Evolutionary conservation across 495 filamentous ascomycete genomes (phyloP), one percentile per base, ranked within the genome.

Genomic region (Neurospora sp.): DNA sequence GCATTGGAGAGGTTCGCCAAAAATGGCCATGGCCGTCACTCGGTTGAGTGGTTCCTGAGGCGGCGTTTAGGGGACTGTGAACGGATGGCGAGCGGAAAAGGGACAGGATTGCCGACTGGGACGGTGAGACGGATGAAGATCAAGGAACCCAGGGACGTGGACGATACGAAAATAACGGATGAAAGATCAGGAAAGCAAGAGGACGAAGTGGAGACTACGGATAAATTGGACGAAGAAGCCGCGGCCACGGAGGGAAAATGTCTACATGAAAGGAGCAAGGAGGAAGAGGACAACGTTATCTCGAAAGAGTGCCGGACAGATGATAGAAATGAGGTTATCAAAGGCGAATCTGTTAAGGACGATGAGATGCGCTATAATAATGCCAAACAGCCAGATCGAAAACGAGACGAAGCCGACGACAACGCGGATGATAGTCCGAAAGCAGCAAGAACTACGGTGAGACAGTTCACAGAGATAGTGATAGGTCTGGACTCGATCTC

Each of bases 21-120:
- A 73, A n/a, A 72, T 16, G 46, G 62, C 8, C 31, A 62, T 20
- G 75, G 76, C 20, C 62, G 72, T 14, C 6, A 18, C 54, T 69
- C 74, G 16, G 12, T 80, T 14, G 79, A 82, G 72, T 75, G 73
- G 46, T 82, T 82, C 72, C 41, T 82, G 72, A 74, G 78, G 71
- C 69, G 80, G 69, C 75, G 79, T 70, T 74, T 78, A 39, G 78
- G 73, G 11, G 80, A 82, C 71, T 82, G 80, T 71, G 76, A 72
- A 23, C 54, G 54, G 27, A 9, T 66, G 69, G 70, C 10, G 14
- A 38, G 27, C 59, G 40, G 42, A 16, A 40, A 16, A 10, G 39
- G 20, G 6, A 39, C 38, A 69, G 48, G 31, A 20, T 16, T 66
- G 27, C 54, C 54, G 27, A 27, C 14, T 66, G 54, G 54, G 14